phyloP scores from a whole-genome alignment of 805 yeast genomes.

The Metschnikowia santaceciliae region DNA sequence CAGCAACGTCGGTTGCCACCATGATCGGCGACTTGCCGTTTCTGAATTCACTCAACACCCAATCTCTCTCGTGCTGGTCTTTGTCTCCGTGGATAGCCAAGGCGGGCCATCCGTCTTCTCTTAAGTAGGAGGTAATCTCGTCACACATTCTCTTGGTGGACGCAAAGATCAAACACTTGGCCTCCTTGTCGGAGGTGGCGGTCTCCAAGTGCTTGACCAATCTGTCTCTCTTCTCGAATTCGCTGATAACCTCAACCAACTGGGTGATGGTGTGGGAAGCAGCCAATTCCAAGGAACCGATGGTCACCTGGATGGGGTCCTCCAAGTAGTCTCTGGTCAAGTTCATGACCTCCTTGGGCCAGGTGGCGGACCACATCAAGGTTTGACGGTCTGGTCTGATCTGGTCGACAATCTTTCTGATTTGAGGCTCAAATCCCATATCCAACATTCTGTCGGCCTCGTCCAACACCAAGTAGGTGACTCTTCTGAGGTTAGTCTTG shows the following conservation, averaged over 20 bases:
- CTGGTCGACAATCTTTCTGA: conserved; percentile 95
- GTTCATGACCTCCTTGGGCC: conserved; percentile 98
- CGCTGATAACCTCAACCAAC: conserved; percentile 84
- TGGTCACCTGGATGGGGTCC: conserved; percentile 93
- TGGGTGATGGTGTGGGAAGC: conserved; percentile 97
- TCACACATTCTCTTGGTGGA: conserved; percentile 99
- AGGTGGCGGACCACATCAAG: conserved; percentile 99
- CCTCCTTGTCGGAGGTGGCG: conserved; percentile 65
- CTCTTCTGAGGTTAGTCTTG: conserved; percentile 92
- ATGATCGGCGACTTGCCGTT: conserved; percentile 89
- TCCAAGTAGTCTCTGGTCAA: conserved; percentile 86
- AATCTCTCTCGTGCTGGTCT: conserved; percentile 96
- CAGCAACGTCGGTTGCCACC: conserved; percentile 99
- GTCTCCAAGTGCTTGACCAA: conserved; percentile 76
- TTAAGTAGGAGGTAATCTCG: conserved; percentile 83
- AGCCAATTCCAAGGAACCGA: conserved; percentile 93
- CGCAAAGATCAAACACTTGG: conserved; percentile 84
- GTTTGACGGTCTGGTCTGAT: conserved; percentile 99
- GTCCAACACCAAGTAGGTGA: conserved; percentile 93
- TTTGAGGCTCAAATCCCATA: conserved; percentile 99
- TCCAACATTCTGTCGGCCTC: conserved; percentile 99
- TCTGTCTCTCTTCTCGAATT: conserved; percentile 92
- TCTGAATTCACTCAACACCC: conserved; percentile 94
- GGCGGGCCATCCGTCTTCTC: conserved; percentile 98
- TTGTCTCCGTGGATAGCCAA: conserved; percentile 98